Conservation (phyloP, 768 basidiomycete genomes). For the Pleurotus salmoneostramineus region DNA sequence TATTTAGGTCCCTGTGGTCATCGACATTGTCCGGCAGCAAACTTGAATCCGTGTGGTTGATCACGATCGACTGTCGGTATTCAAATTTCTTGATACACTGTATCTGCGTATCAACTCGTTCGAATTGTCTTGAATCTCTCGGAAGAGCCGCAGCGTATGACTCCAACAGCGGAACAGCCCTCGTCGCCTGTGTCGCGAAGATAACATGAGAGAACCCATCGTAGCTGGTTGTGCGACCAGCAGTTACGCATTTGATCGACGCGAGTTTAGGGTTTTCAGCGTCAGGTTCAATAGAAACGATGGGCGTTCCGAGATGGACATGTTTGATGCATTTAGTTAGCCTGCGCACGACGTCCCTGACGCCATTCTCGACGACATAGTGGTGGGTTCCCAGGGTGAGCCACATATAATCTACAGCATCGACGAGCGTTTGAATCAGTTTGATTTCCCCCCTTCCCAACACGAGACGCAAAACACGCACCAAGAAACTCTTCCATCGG, state of each 20-base stretch:
- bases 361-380: conserved; percentile 59
- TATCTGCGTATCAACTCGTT: conserved; percentile 35
- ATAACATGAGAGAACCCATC: conserved; percentile 63
- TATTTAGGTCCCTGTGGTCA: conserved; percentile 65
- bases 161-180: conserved; percentile 49
- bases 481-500: conserved; percentile 67
- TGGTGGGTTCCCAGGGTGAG: conserved; percentile 64
- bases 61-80: conserved; percentile 54
- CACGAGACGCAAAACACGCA: conserved; percentile 19
- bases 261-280: conserved; percentile 25
- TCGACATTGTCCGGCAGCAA: conserved; percentile 46
- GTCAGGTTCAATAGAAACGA: conserved; percentile 41
- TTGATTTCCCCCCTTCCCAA: background rate
- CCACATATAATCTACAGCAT: conserved; percentile 60
- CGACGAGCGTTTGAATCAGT: too few species aligned
- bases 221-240: conserved; percentile 22
- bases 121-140: conserved; percentile 19
- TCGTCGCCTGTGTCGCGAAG: conserved; percentile 71
- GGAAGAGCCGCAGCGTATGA: conserved; percentile 40
- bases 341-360: conserved; percentile 52
- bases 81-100: conserved; percentile 47
- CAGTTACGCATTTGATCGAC: conserved; percentile 32
- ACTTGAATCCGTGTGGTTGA: conserved; percentile 65
- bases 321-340: conserved; percentile 42
- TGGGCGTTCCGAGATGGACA: conserved; percentile 52